Evolutionary conservation across 495 filamentous ascomycete genomes (phyloP), one percentile per base, ranked within the genome.

Genomic region (Cercophora scortea): DNA sequence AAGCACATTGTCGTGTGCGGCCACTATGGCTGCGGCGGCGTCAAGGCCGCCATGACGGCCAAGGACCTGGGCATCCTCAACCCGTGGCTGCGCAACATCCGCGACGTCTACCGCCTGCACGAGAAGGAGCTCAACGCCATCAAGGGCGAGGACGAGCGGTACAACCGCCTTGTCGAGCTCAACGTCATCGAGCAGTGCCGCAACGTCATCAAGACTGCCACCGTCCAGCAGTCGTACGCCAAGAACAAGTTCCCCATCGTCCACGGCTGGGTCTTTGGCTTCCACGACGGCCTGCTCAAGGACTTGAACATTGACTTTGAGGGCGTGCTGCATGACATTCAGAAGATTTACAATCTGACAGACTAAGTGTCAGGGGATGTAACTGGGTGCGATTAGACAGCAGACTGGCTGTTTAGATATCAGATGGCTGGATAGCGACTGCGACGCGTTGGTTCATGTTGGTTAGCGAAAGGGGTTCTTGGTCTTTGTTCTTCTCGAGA

Each of bases 1-100:
- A 81, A 83, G 68, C 80, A 83, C 69, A 79, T 84, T 56, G 72
- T 84, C 55, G 77, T 84, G 34, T 83, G 80, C 63, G 81, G 81
- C 8, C 81, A 84, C 67, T 82, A 81, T 65, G 77, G 76, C 63
- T 84, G 81, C 66, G 81, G 81, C 38, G 81, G 81, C 45, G 78
- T 84, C 53, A 79, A 80, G 66, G 81, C 80, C 6, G 78, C 81
- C 57, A 76, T 84, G 69, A 74, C 71, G 3, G 66, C 76, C 53
- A 75, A 78, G 63, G 76, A 80, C 60, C 54, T 83, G 46, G 80
- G 81, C 16, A 55, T 82, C 33, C 65, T 84, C 49, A 82, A 84
- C 65, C 71, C 75, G 16, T 84, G 80, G 80, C 71, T 84, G 42
- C 69, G 79, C 52, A 80, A 81, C 66, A 77, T 83, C 62, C 69